Evolutionary conservation across 306 rosid genomes (phyloP).

Genomic region (Glycyrrhiza uralensis): DNA sequence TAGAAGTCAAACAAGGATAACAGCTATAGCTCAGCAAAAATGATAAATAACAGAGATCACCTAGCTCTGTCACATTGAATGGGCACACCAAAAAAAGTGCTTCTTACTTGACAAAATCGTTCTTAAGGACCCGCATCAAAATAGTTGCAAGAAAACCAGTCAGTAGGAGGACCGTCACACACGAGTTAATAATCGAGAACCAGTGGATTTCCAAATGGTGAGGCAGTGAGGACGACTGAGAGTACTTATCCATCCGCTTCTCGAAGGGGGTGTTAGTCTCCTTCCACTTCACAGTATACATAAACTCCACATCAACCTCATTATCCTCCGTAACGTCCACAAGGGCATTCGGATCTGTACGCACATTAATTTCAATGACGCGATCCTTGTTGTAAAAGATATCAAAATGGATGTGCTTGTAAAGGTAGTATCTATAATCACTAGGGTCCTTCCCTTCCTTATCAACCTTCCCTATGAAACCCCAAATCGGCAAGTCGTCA

Average conservation of each 20-base stretch:
- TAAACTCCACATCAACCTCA: slow-evolving; percentile 57
- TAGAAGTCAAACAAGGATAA: slow-evolving; percentile 14
- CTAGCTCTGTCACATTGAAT: slow-evolving; percentile 4
- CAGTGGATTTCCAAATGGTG: slow-evolving; percentile 91
- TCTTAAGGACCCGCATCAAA: slow-evolving; percentile 85
- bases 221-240: slow-evolving; percentile 64
- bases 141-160: slow-evolving; percentile 85
- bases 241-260: slow-evolving; percentile 84
- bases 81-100: background rate
- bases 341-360: slow-evolving; percentile 55
- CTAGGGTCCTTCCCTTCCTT: slow-evolving; percentile 74
- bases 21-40: background rate
- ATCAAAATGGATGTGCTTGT: slow-evolving; percentile 76
- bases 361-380: slow-evolving; percentile 67
- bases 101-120: slow-evolving; percentile 89
- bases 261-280: slow-evolving; percentile 69
- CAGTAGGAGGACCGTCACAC: slow-evolving; percentile 80
- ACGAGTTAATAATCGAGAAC: slow-evolving; percentile 87
- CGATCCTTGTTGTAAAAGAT: slow-evolving; percentile 68
- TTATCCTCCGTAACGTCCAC: slow-evolving; percentile 72
- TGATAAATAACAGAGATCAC: background rate
- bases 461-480: slow-evolving; percentile 76
- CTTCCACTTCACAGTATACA: slow-evolving; percentile 78
- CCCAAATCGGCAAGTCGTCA: slow-evolving; percentile 92
- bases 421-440: slow-evolving; percentile 64